phyloP scores from a whole-genome alignment of 768 basidiomycete species.

The Crepidotus variabilis region DNA sequence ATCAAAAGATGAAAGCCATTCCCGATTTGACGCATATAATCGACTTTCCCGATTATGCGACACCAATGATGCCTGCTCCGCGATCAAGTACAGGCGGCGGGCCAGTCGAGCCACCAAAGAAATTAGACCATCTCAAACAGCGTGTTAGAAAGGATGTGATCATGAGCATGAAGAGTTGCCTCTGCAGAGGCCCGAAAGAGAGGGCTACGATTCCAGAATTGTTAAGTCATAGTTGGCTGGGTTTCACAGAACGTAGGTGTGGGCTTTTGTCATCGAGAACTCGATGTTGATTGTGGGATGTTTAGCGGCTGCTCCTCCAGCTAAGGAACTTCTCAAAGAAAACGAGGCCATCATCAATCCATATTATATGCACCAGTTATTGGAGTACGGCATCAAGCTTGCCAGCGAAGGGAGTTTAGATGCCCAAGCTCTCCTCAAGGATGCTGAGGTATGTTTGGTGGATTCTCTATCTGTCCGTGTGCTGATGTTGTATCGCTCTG shows the following conservation, averaged over 20 bases:
- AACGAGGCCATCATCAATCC: conserved; percentile 76
- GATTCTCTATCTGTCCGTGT: background rate
- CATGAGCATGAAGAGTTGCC: conserved; percentile 76
- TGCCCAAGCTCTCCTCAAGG: conserved; percentile 43
- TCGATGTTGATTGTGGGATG: background rate
- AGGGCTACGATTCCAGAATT: conserved; percentile 86
- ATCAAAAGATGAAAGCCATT: conserved; percentile 93
- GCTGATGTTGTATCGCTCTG: conserved; percentile 1
- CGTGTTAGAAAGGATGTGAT: conserved; percentile 77
- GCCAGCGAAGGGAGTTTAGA: conserved; percentile 39
- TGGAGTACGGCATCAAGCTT: conserved; percentile 66
- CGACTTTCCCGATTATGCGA: conserved; percentile 72
- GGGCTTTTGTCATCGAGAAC: background rate
- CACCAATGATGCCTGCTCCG: conserved; percentile 44
- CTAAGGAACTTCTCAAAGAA: conserved; percentile 30
- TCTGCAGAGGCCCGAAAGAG: conserved; percentile 76
- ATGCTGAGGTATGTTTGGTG: conserved; percentile 46
- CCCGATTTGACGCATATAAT: conserved; percentile 75
- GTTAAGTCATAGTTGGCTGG: conserved; percentile 77
- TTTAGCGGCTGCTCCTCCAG: conserved; percentile 23
- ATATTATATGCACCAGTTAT: conserved; percentile 73
- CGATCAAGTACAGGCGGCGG: conserved; percentile 22
- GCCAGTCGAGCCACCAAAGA: conserved; percentile 42
- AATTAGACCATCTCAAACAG: conserved; percentile 65
- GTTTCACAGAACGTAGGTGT: conserved; percentile 53